Base-by-base conservation (phyloP, 2,329 filamentous ascomycete species). In the Akanthomyces muscarius region DNA sequence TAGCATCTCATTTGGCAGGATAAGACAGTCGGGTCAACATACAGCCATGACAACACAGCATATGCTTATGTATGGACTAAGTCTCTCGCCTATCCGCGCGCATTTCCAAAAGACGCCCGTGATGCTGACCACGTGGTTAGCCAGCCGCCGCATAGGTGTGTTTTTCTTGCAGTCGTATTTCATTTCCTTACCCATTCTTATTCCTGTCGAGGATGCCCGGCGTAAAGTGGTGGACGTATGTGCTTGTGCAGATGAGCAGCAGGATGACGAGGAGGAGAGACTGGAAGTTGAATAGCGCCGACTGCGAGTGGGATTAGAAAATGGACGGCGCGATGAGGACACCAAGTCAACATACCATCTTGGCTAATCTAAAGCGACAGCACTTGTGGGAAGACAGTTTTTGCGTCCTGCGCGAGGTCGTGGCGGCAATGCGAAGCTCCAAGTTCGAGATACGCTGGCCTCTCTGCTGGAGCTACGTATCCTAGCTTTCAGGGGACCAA, bases 271-370 rank as follows among this genome's bases (percentile, higher is more conserved):
- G 86, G 70, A 99, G 86, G 69, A 98, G 89, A 64, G 92, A 96
- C 78, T 97, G 92, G 82, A 99, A 98, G 80, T 98, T 98, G 88
- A 99, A 97, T 72, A 99, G 89, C 62, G 95, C 95, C 64, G 95
- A 90, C 95, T 97, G 72, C 25, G 60, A 41, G 42, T 45, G 23
- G 5, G 42, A 0, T 63, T 63, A 18, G 23, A n/a, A 42, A 16
- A 18, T 13, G n/a, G 48, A 14, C 25, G 18, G 1, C 4, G 11
- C 38, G 11, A 4, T 41, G 8, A 7, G 44, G 7, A 10, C 1
- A 28, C 8, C 5, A 23, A n/a, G 7, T 8, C 4, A 16, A 18
- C 62, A 44, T 68, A 73, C 73, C 73, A 74, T 74, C 8, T 63
- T 72, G 56, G 50, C 54, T 16, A 11, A 14, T 38, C 33, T 3